Evolutionary conservation across 495 filamentous ascomycete genomes (phyloP), one percentile per base, ranked within the genome.

Genomic region (Tuber umbilicatum): DNA sequence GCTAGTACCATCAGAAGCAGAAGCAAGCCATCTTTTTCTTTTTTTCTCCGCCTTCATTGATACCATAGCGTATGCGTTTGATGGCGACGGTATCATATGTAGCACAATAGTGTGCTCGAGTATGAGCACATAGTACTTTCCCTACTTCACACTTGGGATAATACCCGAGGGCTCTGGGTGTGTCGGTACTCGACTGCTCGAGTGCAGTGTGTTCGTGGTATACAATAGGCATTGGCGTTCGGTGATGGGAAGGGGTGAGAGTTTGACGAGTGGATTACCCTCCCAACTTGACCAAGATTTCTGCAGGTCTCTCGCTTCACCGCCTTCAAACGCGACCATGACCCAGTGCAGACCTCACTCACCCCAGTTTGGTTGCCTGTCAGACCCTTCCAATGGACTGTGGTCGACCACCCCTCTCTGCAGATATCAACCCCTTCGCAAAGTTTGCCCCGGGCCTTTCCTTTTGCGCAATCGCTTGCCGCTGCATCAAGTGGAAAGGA

Each of bases 261-360:
- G 27, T 64, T 64, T 64, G 55, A 64, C 27, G 55, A 64, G 55
- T 64, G 55, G 55, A 64, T 64, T 64, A 78, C 77, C 77, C 74
- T 76, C 75, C 72, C 76, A 78, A 69, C 77, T 78, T 76, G 77
- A 74, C 77, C 77, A 50, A 64, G 72, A 72, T 72, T 74, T 76
- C 77, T 79, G 77, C 76, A 79, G 77, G 77, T 79, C 77, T 79
- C 77, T 79, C 77, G 77, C 77, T 79, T 79, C 77, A 74, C 73
- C 74, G 77, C 75, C 76, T 64, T 74, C 71, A 47, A 71, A 74
- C 38, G 47, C 76, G n/a, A 35, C 40, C 72, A 70, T 69, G 72
- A 47, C 77, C 76, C 72, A 75, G 72, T 64, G 16, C 27, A 27
- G 55, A 64, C 55, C 55, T 64, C 55, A 64, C 55, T 35, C 55